Conservation (phyloP, 2,329 filamentous ascomycete genomes). For the Stachybotrys chlorohalonatus region DNA sequence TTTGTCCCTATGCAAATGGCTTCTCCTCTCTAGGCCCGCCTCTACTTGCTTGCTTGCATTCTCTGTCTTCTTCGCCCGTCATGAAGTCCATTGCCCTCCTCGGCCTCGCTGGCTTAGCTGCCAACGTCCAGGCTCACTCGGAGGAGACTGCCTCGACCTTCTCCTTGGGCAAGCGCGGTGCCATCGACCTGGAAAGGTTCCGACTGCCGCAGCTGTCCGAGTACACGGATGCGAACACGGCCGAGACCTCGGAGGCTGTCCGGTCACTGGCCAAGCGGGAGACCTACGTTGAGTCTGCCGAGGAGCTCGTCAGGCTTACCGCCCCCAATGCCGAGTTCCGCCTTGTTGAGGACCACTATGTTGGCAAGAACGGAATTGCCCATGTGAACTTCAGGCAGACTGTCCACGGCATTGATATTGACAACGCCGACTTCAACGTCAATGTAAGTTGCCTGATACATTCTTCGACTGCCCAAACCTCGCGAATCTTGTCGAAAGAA, state of each 20-base stretch:
- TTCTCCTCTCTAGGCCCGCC: not conserved
- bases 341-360: conserved; percentile 41
- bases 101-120: conserved; percentile 21
- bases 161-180: conserved; percentile 17
- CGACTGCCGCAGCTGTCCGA: conserved; percentile 18
- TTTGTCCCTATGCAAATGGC: not conserved
- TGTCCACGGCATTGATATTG: conserved; percentile 46
- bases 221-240: conserved; percentile 11
- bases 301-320: conserved; percentile 28
- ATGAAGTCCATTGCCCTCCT: conserved; percentile 25
- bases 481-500: too few relatives aligned
- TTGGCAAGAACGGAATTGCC: conserved; percentile 43
- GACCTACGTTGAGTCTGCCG: conserved; percentile 33
- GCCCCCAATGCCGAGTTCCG: conserved; percentile 35
- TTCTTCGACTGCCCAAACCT: too few relatives aligned
- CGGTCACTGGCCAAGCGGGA: conserved; percentile 16
- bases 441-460: conserved; percentile 33
- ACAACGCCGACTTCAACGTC: conserved; percentile 52
- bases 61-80: not conserved
- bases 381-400: conserved; percentile 55
- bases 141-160: conserved; percentile 13
- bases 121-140: conserved; percentile 20
- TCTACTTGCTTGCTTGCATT: not conserved
- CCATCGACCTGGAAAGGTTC: conserved; percentile 18
- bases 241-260: conserved; percentile 10